Base-by-base conservation (phyloP, 2,329 filamentous ascomycete genomes). In the Exophiala calicioides region DNA sequence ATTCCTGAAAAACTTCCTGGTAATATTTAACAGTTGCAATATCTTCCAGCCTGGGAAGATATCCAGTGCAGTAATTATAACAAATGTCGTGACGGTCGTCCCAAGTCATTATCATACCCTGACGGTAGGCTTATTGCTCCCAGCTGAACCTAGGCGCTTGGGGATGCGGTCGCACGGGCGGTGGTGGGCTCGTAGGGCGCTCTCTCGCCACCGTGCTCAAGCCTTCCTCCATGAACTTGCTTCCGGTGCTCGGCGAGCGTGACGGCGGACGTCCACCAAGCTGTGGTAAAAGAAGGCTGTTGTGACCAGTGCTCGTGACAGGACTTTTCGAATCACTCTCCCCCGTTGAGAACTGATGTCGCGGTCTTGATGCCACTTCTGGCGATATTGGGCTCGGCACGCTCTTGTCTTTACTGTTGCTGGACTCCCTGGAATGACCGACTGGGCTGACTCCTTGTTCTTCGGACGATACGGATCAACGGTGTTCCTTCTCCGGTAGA, bases 181-280 rank as follows among this genome's bases (percentile, higher is more conserved):
- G n/a, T 16, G 41, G 40, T 20, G 40, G 30, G n/a, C 23, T 45
- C 13, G 47, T 12, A 8, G 29, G 24, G 18, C 44, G 50, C 26
- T 52, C 46, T 37, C 53, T 50, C 24, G 44, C 27, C n/a, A 46
- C 39, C 4, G 46, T 43, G 21, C 29, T 45, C 24, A 58, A 38
- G 3, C 56, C 56, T 40, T 60, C 56, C 36, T 60, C 58, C 10
- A 51, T 39, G 30, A 60, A 58, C 31, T 57, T 50, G 35, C 53
- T 57, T 18, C 55, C 53, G 21, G 50, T 51, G 32, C 54, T 58
- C 2, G 52, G 48, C 12, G 55, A 53, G 15, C 55, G 44, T 19
- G 49, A 48, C 6, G 47, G 52, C n/a, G 49, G 50, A 15, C 52
- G 49, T 29, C 45, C 52, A 27, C 43, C 39, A 6, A 56, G 32